These are phyloP conservation scores for Aspergillus intermedius DNA, from an alignment of 2,329 filamentous ascomycete genomes.

Conservation along the genomic window DNA sequence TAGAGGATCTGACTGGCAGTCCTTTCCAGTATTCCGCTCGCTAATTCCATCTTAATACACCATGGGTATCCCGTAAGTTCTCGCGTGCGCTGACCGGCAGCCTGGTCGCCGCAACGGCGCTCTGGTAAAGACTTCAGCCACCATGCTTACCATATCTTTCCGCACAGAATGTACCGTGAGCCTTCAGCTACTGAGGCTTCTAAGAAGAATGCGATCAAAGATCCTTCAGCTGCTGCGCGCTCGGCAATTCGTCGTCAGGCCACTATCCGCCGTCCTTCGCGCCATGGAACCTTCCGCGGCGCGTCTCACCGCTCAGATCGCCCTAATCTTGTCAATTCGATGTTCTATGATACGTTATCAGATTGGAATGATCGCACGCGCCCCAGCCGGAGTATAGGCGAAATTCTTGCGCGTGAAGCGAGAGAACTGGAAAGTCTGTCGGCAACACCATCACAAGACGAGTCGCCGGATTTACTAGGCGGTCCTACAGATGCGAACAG, in stretches of 20 bases:
- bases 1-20: neutral
- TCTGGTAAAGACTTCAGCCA: neutral
- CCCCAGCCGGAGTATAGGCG: conserved; percentile 17
- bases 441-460: conserved; percentile 19
- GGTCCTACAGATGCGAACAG: conserved; percentile 17
- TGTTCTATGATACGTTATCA: neutral
- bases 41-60: conserved; percentile 4
- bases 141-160: conserved; percentile 13
- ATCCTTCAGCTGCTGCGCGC: conserved; percentile 48
- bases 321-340: conserved; percentile 9
- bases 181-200: conserved; percentile 41
- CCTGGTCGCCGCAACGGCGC: conserved; percentile 4
- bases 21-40: neutral
- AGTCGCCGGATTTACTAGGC: conserved; percentile 22
- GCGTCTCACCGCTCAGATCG: conserved; percentile 23
- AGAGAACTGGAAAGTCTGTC: conserved; percentile 5
- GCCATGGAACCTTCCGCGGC: conserved; percentile 22
- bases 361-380: conserved; percentile 1
- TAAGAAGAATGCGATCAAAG: conserved; percentile 43
- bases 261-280: conserved; percentile 28
- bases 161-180: conserved; percentile 49
- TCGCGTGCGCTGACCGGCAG: conserved; percentile 7
- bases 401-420: conserved; percentile 24
- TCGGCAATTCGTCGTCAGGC: conserved; percentile 53
- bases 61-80: conserved; percentile 41